Percentiles rank a stretch among this genome's conserved stretches.
Conservation (phyloP, 1,284 basidiomycete genomes). For the Boletellus deceptivus region DNA sequence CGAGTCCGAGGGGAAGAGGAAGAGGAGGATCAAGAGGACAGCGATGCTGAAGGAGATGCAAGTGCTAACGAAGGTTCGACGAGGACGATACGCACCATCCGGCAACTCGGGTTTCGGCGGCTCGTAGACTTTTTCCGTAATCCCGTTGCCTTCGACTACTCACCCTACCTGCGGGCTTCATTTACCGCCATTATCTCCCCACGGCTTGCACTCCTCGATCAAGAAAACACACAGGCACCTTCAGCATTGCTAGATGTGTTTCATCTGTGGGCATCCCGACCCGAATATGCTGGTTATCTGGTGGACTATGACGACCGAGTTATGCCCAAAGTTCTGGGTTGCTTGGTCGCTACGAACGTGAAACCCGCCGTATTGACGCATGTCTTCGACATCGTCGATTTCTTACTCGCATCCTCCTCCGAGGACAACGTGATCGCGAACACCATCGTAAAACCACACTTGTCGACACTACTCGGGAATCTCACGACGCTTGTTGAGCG, state of each 20-base stretch:
- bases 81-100: conserved; percentile 59
- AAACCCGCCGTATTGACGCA: conserved; percentile 81
- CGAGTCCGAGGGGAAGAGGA: conserved; percentile 36
- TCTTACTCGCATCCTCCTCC: conserved; percentile 59
- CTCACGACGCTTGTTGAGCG: conserved; percentile 71
- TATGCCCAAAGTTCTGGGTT: conserved; percentile 79
- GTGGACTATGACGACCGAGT: conserved; percentile 69
- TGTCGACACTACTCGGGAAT: conserved; percentile 74
- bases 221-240: conserved; percentile 91
- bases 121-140: conserved; percentile 86
- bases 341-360: conserved; percentile 80
- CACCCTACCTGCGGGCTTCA: conserved; percentile 64
- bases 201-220: conserved; percentile 70
- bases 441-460: conserved; percentile 71
- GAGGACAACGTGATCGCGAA: conserved; percentile 51
- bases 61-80: conserved; percentile 38
- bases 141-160: conserved; percentile 73
- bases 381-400: conserved; percentile 87
- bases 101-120: conserved; percentile 84
- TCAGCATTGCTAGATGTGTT: conserved; percentile 90
- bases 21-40: conserved; percentile 36
- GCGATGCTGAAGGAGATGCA: conserved; percentile 28
- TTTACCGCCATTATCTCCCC: conserved; percentile 82
- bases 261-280: conserved; percentile 70
- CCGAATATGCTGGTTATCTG: conserved; percentile 61